phyloP scores from a whole-genome alignment of 208 protist species.

The Borovskyia barvae region DNA sequence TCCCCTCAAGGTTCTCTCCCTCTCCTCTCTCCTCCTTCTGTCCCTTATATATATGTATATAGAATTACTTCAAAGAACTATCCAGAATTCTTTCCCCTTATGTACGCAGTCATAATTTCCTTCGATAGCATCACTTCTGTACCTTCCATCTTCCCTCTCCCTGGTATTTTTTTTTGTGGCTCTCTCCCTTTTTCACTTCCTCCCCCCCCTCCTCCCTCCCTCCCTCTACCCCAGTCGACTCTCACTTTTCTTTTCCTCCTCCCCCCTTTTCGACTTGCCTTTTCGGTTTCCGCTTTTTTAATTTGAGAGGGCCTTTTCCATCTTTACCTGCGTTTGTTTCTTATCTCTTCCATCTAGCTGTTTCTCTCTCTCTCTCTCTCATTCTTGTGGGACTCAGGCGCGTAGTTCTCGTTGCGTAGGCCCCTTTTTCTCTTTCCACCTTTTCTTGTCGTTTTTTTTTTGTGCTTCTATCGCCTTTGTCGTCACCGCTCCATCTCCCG shows the following conservation, averaged over 20 bases:
- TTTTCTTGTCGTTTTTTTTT: slow-evolving; percentile 4
- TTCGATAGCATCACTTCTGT: too few relatives aligned
- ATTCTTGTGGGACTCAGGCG: too few relatives aligned
- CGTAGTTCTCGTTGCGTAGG: background rate
- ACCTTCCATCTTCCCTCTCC: slow-evolving; percentile 8
- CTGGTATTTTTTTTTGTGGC: slow-evolving; percentile 5
- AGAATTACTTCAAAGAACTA: too few relatives aligned
- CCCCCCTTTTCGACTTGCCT: background rate
- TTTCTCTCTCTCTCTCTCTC: background rate
- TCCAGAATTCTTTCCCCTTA: too few relatives aligned
- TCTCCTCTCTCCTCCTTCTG: slow-evolving; percentile 1
- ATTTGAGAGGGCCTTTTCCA: background rate
- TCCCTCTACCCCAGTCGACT: too few relatives aligned
- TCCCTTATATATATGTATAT: too few relatives aligned
- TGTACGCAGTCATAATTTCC: too few relatives aligned
- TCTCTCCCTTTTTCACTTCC: background rate
- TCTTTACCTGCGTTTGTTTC: background rate
- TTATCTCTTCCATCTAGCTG: background rate
- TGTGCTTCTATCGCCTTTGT: too few relatives aligned
- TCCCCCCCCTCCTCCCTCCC: background rate
- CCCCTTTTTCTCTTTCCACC: background rate
- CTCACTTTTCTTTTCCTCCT: slow-evolving; percentile 7
- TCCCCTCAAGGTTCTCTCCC: slow-evolving; percentile 7
- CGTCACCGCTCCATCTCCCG: too few relatives aligned
- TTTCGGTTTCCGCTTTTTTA: slow-evolving; percentile 13